Evolutionary conservation across 1,284 basidiomycete species (phyloP), one percentile per base, ranked within the genome.

Genomic region (Puccinia coronata): DNA sequence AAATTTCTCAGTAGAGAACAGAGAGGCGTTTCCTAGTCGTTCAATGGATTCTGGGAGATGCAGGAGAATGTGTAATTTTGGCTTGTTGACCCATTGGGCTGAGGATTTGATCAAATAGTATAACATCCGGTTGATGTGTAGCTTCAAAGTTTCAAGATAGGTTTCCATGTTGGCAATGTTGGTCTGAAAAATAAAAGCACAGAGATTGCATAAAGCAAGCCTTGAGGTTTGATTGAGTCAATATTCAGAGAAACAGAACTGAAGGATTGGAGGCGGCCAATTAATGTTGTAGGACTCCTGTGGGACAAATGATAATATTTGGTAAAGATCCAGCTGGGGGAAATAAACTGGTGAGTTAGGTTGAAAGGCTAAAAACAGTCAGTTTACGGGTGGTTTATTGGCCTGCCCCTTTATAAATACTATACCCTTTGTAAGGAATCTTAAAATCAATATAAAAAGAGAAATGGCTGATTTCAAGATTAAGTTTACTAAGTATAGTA

Each of bases 131-230:
- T 86, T 51, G 25, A 88, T 87, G 51, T 82, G 85, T 2, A 61
- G 1, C 5, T 83, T 73, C 2, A 73, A 23, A 2, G 36, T 1
- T 4, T 18, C 39, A 31, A 31, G 49, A 31, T 34, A 73, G 5
- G 8, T 36, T 5, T n/a, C 83, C 31, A 88, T 82, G 82, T 87
- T 74, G 0, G 80, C 36, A 69, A 88, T 88, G 14, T 80, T 77
- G 0, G 87, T 87, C 71, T 87, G 87, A 85, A 86, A 88, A 3
- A 87, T 84, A 0, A 87, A 81, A 1, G 87, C 85, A 4, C 87
- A 81, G 0, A 88, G 82, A 43, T 82, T 84, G 0, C 85, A 84
- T 0, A 87, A 83, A 5, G 85, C 76, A 2, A 84, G 43, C 87
- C 87, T n/a, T 41, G 23, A 43, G 65, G 65, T 43, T 67, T 67